Conservation (phyloP, 176 grass and related monocot species). For the Ensete glaucum region DNA sequence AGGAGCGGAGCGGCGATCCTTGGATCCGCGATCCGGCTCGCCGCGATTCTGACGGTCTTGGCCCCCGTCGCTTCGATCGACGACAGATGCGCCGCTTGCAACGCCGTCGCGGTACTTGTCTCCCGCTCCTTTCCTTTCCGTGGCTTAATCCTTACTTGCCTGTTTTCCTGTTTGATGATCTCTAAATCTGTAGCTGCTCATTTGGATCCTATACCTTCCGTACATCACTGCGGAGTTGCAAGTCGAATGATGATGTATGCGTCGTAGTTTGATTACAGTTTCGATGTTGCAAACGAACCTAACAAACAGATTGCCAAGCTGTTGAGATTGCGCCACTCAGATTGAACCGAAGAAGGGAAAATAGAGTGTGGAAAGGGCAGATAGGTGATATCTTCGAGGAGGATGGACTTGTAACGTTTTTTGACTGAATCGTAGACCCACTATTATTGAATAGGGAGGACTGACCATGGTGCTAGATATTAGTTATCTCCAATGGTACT, state of each 20-base stretch:
- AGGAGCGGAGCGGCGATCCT: conserved; percentile 4
- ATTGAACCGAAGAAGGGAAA: not conserved
- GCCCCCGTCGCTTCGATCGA: conserved; percentile 36
- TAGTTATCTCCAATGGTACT: not conserved
- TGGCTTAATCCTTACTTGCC: not conserved
- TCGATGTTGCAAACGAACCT: not conserved
- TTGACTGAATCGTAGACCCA: too few relatives aligned
- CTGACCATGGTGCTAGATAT: not conserved
- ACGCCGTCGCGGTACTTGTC: conserved; percentile 58
- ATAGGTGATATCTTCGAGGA: too few relatives aligned
- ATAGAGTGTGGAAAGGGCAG: not conserved
- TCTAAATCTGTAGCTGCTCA: not conserved
- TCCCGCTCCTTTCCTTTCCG: not conserved
- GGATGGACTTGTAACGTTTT: too few relatives aligned
- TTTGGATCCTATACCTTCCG: not conserved
- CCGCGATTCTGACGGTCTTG: conserved; percentile 18
- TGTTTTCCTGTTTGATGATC: not conserved
- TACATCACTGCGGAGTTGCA: not conserved
- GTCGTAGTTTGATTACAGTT: not conserved
- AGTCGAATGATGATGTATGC: not conserved
- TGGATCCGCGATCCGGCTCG: conserved; percentile 24
- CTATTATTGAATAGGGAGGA: too few relatives aligned
- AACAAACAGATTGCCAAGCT: not conserved
- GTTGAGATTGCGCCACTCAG: not conserved
- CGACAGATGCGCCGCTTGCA: conserved; percentile 84